These are phyloP conservation scores for Neofusicoccum kwambonambiense DNA, from an alignment of 2,329 filamentous ascomycete species.

Conservation along the genomic window DNA sequence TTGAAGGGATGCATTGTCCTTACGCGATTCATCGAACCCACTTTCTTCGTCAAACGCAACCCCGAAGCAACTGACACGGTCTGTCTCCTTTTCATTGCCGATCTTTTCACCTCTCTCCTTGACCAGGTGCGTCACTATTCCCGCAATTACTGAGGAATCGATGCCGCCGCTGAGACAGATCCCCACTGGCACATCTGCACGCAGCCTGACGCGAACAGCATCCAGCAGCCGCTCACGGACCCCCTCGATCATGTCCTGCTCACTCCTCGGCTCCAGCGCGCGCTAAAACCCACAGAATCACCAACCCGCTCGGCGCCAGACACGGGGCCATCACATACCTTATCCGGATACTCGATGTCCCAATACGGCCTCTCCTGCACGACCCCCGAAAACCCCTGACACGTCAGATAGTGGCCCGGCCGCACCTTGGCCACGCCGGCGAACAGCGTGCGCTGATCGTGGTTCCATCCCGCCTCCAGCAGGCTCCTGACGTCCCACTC, in stretches of 20 bases:
- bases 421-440: slow-evolving; percentile 46
- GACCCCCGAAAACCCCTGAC: slow-evolving; percentile 32
- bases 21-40: slow-evolving; percentile 50
- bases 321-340: slow-evolving; percentile 37
- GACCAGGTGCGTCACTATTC: slow-evolving; percentile 55
- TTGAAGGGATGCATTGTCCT: background rate
- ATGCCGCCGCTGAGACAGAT: slow-evolving; percentile 59
- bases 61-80: slow-evolving; percentile 49
- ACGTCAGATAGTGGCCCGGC: slow-evolving; percentile 23
- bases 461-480: slow-evolving; percentile 44
- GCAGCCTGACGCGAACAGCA: slow-evolving; percentile 52
- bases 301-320: background rate
- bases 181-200: slow-evolving; percentile 58
- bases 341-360: slow-evolving; percentile 54
- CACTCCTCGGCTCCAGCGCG: slow-evolving; percentile 42
- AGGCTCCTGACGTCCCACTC: slow-evolving; percentile 55
- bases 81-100: slow-evolving; percentile 43
- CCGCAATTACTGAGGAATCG: slow-evolving; percentile 57
- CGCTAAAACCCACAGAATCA: background rate
- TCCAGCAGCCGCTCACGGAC: slow-evolving; percentile 53
- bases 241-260: slow-evolving; percentile 52
- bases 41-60: slow-evolving; percentile 53
- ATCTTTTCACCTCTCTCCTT: slow-evolving; percentile 47
- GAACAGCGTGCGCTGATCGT: slow-evolving; percentile 51
- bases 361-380: slow-evolving; percentile 50